Base-by-base conservation (phyloP, 2,329 filamentous ascomycete species). In the Phoma sp. region DNA sequence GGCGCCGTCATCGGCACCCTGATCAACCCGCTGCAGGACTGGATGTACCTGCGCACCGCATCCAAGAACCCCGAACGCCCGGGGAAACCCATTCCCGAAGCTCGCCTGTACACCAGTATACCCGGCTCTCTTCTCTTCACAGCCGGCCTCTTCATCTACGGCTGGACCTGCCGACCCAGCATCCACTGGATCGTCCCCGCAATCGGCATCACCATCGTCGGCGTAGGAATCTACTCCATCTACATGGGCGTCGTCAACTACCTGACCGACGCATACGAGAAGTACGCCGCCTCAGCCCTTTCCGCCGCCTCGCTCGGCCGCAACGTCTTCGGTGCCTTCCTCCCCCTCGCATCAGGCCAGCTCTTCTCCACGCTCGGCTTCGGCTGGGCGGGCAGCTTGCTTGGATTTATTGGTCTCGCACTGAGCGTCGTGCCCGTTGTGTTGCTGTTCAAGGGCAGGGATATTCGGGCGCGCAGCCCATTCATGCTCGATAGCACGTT, bases 191-290 rank as follows among this genome's bases (percentile, higher is more conserved):
- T 72, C 10, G 67, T 69, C 5, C 69, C 68, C 15, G 61, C 67
- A 0, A 63, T 70, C n/a, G 66, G 62, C 6, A 57, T 70, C 2
- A 48, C 51, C 5, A 63, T 65, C 38, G 66, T 71, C 15, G 65
- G 69, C 22, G 46, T 70, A 1, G 68, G 70, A 12, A 70, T 72
- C 45, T 71, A 69, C 54, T 60, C 55, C 9, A 81, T 80, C 10
- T 76, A 78, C 52, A 74, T 83, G 61, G 79, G 78, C 12, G 80
- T 78, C 2, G 74, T 81, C 4, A 82, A 83, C 64, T 81, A 81
- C 44, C 65, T 80, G 22, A 77, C 75, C 1, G 79, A 82, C 55
- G 76, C 79, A 0, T 82, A 82, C 52, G 78, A 79, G 29, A 74
- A 78, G 33, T 80, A 80, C 48, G 79, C 80, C 4, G 79, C 79